A percentile compares a stretch with the other conserved stretches of the same genome.
phyloP scores from a whole-genome alignment of 345 rosid genomes.

The Cochlearia excelsa region DNA sequence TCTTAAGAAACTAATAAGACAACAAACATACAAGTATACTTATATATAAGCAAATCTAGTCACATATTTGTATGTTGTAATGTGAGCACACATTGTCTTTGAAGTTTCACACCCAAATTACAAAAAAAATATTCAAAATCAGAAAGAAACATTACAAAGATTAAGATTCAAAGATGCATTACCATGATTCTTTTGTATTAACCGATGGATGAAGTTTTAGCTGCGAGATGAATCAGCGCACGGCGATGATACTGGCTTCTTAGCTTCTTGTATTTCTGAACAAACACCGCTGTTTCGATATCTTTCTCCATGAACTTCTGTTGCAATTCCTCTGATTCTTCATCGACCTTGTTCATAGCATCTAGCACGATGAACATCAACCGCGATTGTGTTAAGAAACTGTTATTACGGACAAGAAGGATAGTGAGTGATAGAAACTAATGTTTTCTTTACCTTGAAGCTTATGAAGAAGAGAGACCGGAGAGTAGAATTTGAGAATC shows the following conservation, averaged over 20 bases:
- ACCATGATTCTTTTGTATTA: slow-evolving; percentile 5
- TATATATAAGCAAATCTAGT: too few relatives aligned
- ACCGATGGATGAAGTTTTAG: slow-evolving; percentile 52
- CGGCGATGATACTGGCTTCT: slow-evolving; percentile 70
- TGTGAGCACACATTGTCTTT: too few relatives aligned
- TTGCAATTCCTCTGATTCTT: slow-evolving; percentile 76
- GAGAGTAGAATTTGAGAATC: slow-evolving; percentile 60
- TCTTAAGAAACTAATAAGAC: too few relatives aligned
- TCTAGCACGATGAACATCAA: slow-evolving; percentile 40
- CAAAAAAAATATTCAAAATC: too few relatives aligned
- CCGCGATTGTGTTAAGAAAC: slow-evolving; percentile 7
- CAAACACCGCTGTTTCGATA: slow-evolving; percentile 57
- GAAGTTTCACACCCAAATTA: too few relatives aligned
- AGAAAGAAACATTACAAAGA: too few relatives aligned
- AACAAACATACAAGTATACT: too few relatives aligned
- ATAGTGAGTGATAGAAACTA: neutral
- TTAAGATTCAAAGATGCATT: too few relatives aligned
- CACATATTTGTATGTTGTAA: too few relatives aligned
- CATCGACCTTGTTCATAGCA: slow-evolving; percentile 61
- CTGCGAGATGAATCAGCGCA: slow-evolving; percentile 74
- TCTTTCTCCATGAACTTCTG: slow-evolving; percentile 65
- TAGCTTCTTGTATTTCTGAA: slow-evolving; percentile 76
- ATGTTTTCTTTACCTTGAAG: slow-evolving; percentile 58
- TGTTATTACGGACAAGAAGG: neutral
- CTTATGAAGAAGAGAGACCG: slow-evolving; percentile 56